These are phyloP conservation scores for Boletus tylopilopsis DNA, from an alignment of 768 basidiomycete genomes.

Conservation along the genomic window DNA sequence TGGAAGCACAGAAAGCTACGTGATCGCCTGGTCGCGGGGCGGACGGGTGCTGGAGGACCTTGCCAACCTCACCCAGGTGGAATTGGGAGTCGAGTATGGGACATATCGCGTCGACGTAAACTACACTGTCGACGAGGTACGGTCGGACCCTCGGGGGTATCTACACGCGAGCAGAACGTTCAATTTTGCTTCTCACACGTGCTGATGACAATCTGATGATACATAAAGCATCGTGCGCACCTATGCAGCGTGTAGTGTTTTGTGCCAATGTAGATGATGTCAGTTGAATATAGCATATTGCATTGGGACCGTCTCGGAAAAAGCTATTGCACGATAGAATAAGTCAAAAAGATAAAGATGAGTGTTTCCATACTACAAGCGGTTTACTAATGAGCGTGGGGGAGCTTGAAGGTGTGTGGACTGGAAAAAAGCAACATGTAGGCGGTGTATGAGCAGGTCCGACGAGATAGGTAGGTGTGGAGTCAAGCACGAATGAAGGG, in stretches of 20 bases:
- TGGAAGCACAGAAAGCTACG: slow-evolving; percentile 45
- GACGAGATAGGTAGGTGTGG: slow-evolving; percentile 16
- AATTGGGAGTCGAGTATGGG: slow-evolving; percentile 36
- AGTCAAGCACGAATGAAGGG: slow-evolving; percentile 13
- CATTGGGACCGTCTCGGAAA: slow-evolving; percentile 4
- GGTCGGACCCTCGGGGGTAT: slow-evolving; percentile 40
- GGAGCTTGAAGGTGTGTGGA: slow-evolving; percentile 5
- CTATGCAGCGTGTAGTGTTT: not conserved
- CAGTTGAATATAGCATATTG: slow-evolving; percentile 14
- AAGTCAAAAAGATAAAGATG: slow-evolving; percentile 14
- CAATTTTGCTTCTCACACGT: not conserved
- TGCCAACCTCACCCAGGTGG: slow-evolving; percentile 50
- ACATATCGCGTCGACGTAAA: slow-evolving; percentile 44
- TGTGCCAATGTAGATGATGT: slow-evolving; percentile 3
- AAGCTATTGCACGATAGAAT: slow-evolving; percentile 24
- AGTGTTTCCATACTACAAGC: slow-evolving; percentile 25
- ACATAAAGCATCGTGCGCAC: not conserved
- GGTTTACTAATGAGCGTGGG: slow-evolving; percentile 23
- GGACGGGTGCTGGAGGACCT: slow-evolving; percentile 41
- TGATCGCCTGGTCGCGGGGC: slow-evolving; percentile 54
- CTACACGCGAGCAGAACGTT: slow-evolving; percentile 25
- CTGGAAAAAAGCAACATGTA: slow-evolving; percentile 4
- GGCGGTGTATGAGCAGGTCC: slow-evolving; percentile 13
- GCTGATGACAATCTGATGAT: not conserved
- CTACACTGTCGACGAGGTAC: slow-evolving; percentile 57